A percentile compares a stretch with the other conserved stretches of the same genome.
Conservation (phyloP, 257 asterid species). For the Fraxinus pennsylvanica region DNA sequence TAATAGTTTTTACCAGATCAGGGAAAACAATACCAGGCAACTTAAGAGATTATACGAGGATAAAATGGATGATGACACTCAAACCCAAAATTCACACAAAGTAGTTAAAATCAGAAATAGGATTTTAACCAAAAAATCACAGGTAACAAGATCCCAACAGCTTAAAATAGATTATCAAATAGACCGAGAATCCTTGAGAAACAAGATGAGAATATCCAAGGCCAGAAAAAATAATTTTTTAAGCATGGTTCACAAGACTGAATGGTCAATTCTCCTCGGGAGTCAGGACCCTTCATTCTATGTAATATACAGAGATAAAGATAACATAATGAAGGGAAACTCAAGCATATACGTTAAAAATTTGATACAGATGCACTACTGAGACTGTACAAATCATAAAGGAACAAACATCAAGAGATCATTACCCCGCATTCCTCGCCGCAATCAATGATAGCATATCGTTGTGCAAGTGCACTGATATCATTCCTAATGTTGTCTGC, state of each 20-base stretch:
- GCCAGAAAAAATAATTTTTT: conserved; percentile 1
- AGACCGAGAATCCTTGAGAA: background rate
- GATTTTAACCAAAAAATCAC: background rate
- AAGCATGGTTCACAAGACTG: background rate
- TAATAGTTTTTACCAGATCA: background rate
- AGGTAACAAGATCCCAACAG: background rate
- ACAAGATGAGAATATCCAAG: conserved; percentile 16
- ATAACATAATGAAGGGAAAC: conserved; percentile 5
- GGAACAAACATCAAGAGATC: conserved; percentile 27
- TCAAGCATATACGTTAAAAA: conserved; percentile 11
- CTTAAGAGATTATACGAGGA: background rate
- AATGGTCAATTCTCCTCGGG: background rate
- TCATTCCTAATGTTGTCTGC: conserved; percentile 97
- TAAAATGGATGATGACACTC: background rate
- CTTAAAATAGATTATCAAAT: background rate
- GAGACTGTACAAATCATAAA: background rate
- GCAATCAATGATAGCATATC: conserved; percentile 79
- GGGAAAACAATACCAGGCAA: background rate
- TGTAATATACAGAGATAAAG: background rate
- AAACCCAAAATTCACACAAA: background rate
- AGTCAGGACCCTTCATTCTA: background rate
- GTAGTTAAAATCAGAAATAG: background rate
- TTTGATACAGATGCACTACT: background rate
- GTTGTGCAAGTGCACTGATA: conserved; percentile 87
- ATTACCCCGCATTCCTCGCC: conserved; percentile 98